Conservation (phyloP, 164 flowering plant genomes). For the Stephania cephalantha region DNA sequence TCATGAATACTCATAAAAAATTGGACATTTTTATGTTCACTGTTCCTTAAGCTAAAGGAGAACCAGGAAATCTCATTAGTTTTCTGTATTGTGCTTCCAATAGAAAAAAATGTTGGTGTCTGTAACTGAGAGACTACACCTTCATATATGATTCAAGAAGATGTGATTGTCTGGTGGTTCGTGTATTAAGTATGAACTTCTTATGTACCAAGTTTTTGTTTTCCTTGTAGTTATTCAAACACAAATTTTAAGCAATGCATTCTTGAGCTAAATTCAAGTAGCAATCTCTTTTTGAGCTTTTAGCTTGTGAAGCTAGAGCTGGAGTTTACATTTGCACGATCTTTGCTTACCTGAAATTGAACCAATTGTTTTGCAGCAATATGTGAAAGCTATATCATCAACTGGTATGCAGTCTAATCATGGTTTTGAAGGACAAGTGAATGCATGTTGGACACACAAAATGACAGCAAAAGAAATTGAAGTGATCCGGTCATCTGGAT, state of each 20-base stretch:
- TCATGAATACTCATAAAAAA: no score
- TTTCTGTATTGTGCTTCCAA: background rate
- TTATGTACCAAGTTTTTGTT: background rate
- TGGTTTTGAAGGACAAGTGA: constrained; percentile 88
- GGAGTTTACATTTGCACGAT: background rate
- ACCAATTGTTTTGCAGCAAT: constrained; percentile 44
- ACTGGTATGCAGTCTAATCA: constrained; percentile 81
- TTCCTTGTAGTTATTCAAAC: background rate
- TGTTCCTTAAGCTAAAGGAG: background rate
- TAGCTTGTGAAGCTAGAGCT: background rate
- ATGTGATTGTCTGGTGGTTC: no score
- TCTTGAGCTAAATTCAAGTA: background rate
- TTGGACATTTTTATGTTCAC: no score
- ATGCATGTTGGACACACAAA: constrained; percentile 94
- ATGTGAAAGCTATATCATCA: constrained; percentile 75
- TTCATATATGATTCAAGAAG: background rate
- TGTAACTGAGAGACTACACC: background rate
- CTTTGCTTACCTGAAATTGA: background rate
- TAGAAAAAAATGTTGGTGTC: background rate
- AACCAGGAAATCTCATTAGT: background rate
- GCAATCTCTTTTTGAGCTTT: background rate
- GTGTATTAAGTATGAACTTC: no score
- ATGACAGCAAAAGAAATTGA: constrained; percentile 63
- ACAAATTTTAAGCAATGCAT: no score
- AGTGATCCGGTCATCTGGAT: constrained; percentile 52